These are phyloP conservation scores for Diaporthe batatas DNA, from an alignment of 2,329 filamentous ascomycete genomes.

Conservation along the genomic window DNA sequence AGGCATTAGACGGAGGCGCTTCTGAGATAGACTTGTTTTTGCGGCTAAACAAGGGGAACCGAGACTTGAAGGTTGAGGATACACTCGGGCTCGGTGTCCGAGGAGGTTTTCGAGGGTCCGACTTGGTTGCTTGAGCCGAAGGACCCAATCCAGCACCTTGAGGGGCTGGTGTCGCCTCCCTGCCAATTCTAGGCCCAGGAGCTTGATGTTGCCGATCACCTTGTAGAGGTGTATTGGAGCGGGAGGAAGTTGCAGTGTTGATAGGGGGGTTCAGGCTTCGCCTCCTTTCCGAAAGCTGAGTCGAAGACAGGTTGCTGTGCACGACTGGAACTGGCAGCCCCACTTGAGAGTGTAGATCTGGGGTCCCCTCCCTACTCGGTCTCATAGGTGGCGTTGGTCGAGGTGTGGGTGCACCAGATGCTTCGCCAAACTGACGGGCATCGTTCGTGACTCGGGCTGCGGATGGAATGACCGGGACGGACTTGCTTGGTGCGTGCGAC, in stretches of 20 bases:
- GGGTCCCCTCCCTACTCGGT: slow-evolving; percentile 78
- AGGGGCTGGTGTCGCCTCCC: slow-evolving; percentile 54
- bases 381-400: slow-evolving; percentile 65
- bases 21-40: slow-evolving; percentile 75
- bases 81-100: slow-evolving; percentile 69
- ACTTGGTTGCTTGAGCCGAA: slow-evolving; percentile 42
- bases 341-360: slow-evolving; percentile 70
- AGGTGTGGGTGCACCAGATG: slow-evolving; percentile 47
- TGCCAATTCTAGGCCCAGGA: slow-evolving; percentile 49
- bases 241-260: slow-evolving; percentile 12
- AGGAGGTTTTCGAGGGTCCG: slow-evolving; percentile 50
- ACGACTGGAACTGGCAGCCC: slow-evolving; percentile 67
- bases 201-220: slow-evolving; percentile 49
- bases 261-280: slow-evolving; percentile 50
- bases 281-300: slow-evolving; percentile 64
- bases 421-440: slow-evolving; percentile 47
- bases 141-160: slow-evolving; percentile 38
- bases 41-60: slow-evolving; percentile 84
- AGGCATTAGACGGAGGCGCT: slow-evolving; percentile 47
- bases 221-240: slow-evolving; percentile 52
- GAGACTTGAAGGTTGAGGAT: slow-evolving; percentile 66
- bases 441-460: slow-evolving; percentile 45
- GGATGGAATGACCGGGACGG: slow-evolving; percentile 45
- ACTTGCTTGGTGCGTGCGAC: slow-evolving; percentile 48
- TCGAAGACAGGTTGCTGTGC: slow-evolving; percentile 71